Conservation (phyloP, 495 filamentous ascomycete species). For the Hypoxylon rickii region DNA sequence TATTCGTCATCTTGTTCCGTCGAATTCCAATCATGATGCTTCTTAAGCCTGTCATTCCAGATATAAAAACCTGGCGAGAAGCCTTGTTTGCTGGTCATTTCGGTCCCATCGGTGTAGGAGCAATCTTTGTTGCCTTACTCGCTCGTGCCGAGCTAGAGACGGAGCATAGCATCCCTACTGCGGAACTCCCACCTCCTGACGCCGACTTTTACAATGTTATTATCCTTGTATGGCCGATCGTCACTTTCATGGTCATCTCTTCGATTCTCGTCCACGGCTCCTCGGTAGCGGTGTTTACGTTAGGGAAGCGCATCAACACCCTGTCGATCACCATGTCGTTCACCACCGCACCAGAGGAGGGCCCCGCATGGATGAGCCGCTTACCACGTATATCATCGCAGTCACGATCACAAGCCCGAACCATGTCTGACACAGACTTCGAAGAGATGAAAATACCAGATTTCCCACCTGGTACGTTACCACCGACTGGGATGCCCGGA, state of each 20-base stretch:
- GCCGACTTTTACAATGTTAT: conserved; percentile 69
- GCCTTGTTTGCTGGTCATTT: conserved; percentile 98
- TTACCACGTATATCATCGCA: conserved; percentile 86
- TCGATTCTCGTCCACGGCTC: conserved; percentile 97
- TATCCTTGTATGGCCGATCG: conserved; percentile 91
- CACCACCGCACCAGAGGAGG: conserved; percentile 85
- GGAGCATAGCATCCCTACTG: conserved; percentile 69
- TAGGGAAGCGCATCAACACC: conserved; percentile 98
- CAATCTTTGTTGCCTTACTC: conserved; percentile 92
- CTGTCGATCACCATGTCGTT: conserved; percentile 94
- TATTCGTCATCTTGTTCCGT: conserved; percentile 94
- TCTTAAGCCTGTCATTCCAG: conserved; percentile 91
- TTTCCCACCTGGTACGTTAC: conserved; percentile 77
- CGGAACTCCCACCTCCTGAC: conserved; percentile 57
- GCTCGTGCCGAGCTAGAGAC: conserved; percentile 86
- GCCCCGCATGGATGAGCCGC: conserved; percentile 91
- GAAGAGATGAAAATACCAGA: conserved; percentile 64
- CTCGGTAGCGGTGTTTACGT: conserved; percentile 96
- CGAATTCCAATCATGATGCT: conserved; percentile 95
- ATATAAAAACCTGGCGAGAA: conserved; percentile 98
- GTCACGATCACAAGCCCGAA: conserved; percentile 84
- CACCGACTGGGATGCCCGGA: conserved; percentile 72
- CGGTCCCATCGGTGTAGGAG: conserved; percentile 96
- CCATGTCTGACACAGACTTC: conserved; percentile 56
- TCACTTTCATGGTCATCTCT: conserved; percentile 88